phyloP scores from a whole-genome alignment of 345 rosid species.

The Luvunga scandens region DNA sequence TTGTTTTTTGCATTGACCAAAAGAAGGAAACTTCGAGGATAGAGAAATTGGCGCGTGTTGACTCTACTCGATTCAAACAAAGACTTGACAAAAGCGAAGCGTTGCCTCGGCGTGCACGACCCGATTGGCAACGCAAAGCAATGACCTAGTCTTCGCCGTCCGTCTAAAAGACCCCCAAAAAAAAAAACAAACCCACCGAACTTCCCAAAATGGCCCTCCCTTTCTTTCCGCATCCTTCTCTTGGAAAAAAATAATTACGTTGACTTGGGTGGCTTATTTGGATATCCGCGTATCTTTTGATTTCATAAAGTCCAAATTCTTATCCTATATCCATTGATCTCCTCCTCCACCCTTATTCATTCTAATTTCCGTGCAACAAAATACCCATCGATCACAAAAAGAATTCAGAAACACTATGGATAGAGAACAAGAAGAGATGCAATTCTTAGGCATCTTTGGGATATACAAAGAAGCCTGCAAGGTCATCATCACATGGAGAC shows the following conservation, averaged over 20 bases:
- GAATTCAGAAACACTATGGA: constrained; percentile 31
- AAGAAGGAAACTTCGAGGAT: not conserved
- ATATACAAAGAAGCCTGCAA: constrained; percentile 46
- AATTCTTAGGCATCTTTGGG: constrained; percentile 46
- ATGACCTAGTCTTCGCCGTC: constrained; percentile 1
- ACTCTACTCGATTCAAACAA: not conserved
- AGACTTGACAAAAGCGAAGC: not conserved
- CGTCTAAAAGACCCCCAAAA: not conserved
- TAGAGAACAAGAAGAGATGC: constrained; percentile 58
- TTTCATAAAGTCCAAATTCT: not conserved
- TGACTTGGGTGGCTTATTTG: not conserved
- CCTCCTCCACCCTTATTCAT: not conserved
- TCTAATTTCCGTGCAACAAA: not conserved
- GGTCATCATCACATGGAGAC: constrained; percentile 37
- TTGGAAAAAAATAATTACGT: not conserved
- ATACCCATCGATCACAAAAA: not conserved
- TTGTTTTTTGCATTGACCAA: not conserved
- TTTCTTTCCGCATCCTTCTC: not conserved
- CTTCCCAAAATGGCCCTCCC: not conserved
- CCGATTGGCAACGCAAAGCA: not conserved
- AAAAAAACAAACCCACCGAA: no score
- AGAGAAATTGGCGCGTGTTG: constrained; percentile 2
- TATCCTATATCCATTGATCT: not conserved
- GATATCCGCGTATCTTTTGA: not conserved
- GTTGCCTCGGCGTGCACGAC: constrained; percentile 10